phyloP scores from a whole-genome alignment of 306 rosid species.

The Astragalus membranaceus region DNA sequence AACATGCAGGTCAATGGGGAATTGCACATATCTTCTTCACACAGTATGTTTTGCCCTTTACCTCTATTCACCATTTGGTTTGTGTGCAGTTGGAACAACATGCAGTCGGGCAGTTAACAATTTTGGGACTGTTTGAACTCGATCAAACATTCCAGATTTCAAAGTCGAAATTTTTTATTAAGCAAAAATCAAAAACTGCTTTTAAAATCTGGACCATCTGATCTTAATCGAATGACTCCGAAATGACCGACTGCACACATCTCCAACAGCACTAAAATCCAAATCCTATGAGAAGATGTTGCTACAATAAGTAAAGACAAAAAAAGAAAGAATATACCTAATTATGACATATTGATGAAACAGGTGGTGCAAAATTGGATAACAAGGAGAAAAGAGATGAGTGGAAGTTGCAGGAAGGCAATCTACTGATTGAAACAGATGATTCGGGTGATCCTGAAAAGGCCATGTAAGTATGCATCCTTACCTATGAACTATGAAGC shows the following conservation, averaged over 20 bases:
- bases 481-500: not conserved
- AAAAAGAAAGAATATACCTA: not conserved
- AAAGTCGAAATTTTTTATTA: too few relatives aligned
- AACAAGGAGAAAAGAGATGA: conserved; percentile 77
- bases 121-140: too few relatives aligned
- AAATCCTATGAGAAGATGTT: not conserved
- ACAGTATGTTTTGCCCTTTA: conserved; percentile 26
- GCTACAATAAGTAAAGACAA: not conserved
- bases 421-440: conserved; percentile 63
- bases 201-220: too few relatives aligned
- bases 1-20: conserved; percentile 67
- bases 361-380: conserved; percentile 65
- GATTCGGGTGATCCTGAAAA: conserved; percentile 70
- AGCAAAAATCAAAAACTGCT: too few relatives aligned
- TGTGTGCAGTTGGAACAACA: too few relatives aligned
- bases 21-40: conserved; percentile 38
- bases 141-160: too few relatives aligned
- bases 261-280: too few relatives aligned
- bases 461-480: conserved; percentile 59
- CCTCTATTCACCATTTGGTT: not conserved
- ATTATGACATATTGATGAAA: conserved; percentile 11
- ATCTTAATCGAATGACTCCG: too few relatives aligned
- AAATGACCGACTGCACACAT: too few relatives aligned
- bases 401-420: conserved; percentile 80
- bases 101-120: too few relatives aligned